Conservation (phyloP, 257 asterid species). For the Nicotiana benthamiana region DNA sequence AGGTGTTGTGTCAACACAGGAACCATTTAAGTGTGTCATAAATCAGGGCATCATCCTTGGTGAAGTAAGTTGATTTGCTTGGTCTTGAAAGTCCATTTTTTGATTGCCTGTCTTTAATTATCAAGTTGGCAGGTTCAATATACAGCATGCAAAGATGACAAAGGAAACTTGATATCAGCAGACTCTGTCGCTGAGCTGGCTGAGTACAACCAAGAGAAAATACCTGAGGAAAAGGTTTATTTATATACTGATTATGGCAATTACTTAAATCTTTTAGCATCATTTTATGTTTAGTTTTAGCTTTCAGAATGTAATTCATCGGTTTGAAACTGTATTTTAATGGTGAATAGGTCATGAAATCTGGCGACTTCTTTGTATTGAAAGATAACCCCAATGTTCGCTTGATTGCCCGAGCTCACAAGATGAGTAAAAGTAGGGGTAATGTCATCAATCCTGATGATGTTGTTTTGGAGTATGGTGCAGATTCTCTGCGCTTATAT, state of each 20-base stretch:
- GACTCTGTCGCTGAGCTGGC: conserved; percentile 43
- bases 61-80: conserved; percentile 54
- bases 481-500: conserved; percentile 93
- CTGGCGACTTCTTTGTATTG: conserved; percentile 77
- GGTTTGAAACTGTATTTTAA: not conserved
- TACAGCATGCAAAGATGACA: conserved; percentile 53
- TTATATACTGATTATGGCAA: not conserved
- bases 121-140: conserved; percentile 77
- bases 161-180: conserved; percentile 82
- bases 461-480: conserved; percentile 85
- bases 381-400: conserved; percentile 66
- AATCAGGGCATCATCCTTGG: conserved; percentile 99
- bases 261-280: conserved; percentile 3
- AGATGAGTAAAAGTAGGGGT: conserved; percentile 99
- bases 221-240: conserved; percentile 67
- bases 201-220: conserved; percentile 52
- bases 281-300: not conserved
- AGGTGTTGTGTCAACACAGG: conserved; percentile 80
- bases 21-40: conserved; percentile 96
- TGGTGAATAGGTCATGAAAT: conserved; percentile 55
- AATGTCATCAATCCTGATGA: conserved; percentile 96
- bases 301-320: not conserved
- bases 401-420: conserved; percentile 75
- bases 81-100: conserved; percentile 10
- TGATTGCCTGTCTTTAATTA: conserved; percentile 20